phyloP scores from a whole-genome alignment of 2,329 filamentous ascomycete species.

The Domatiomyces globalis region DNA sequence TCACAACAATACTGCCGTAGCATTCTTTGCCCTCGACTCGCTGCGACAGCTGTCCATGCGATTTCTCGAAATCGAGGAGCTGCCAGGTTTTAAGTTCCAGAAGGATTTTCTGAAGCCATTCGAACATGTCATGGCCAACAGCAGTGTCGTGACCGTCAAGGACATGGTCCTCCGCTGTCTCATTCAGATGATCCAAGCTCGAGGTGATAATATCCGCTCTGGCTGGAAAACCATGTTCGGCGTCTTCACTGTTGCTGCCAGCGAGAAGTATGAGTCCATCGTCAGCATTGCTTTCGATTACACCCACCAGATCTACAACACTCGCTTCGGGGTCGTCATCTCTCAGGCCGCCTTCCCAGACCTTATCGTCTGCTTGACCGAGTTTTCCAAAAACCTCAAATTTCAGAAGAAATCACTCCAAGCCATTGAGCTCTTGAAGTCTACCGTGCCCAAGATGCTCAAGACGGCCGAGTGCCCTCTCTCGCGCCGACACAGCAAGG shows the following conservation, averaged over 20 bases:
- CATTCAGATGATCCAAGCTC: conserved; percentile 97
- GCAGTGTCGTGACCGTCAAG: conserved; percentile 80
- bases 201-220: conserved; percentile 90
- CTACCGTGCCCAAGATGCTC: conserved; percentile 86
- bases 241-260: conserved; percentile 88
- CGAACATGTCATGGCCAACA: conserved; percentile 92
- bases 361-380: conserved; percentile 85
- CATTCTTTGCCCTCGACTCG: conserved; percentile 94
- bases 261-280: conserved; percentile 85
- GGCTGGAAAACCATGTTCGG: conserved; percentile 99
- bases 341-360: conserved; percentile 95
- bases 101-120: conserved; percentile 99
- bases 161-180: conserved; percentile 93
- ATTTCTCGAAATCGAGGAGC: conserved; percentile 95
- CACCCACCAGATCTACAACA: conserved; percentile 88
- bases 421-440: conserved; percentile 87
- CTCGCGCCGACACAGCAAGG: conserved; percentile 47
- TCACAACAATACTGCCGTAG: conserved; percentile 88
- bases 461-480: conserved; percentile 90
- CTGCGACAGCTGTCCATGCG: conserved; percentile 92
- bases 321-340: conserved; percentile 88
- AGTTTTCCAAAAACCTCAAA: conserved; percentile 96
- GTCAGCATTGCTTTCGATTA: conserved; percentile 96
- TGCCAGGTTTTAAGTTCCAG: conserved; percentile 98
- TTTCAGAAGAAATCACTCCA: conserved; percentile 98